Evolutionary conservation across 768 basidiomycete species (phyloP).

Genomic region (Lyophyllum semitale): DNA sequence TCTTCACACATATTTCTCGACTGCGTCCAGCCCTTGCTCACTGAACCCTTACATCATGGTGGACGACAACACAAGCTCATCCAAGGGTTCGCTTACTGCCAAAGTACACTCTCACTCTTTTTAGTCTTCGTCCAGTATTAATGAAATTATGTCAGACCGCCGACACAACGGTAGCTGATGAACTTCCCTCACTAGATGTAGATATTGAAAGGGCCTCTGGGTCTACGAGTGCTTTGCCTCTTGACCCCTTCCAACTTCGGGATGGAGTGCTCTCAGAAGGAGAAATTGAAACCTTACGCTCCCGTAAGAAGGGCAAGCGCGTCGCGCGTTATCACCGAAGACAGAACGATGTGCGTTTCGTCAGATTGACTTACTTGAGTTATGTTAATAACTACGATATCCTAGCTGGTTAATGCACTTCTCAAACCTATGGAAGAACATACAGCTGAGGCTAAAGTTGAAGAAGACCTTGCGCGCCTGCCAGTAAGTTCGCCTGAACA

Average conservation of each 20-base stretch:
- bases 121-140: conserved; percentile 4
- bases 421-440: conserved; percentile 92
- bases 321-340: conserved; percentile 67
- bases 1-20: conserved; percentile 22
- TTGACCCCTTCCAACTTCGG: conserved; percentile 72
- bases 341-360: conserved; percentile 66
- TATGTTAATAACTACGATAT: conserved; percentile 10
- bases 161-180: conserved; percentile 55
- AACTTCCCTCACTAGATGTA: conserved; percentile 36
- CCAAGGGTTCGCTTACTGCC: conserved; percentile 21
- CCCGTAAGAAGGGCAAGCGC: conserved; percentile 58
- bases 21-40: conserved; percentile 25
- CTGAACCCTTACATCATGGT: conserved; percentile 31
- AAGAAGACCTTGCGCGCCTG: conserved; percentile 66
- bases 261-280: conserved; percentile 61
- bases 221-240: conserved; percentile 30
- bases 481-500: conserved; percentile 46
- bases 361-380: background rate
- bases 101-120: conserved; percentile 25
- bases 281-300: conserved; percentile 64
- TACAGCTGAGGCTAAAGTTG: conserved; percentile 75
- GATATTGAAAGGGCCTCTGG: conserved; percentile 46
- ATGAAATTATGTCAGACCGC: conserved; percentile 34
- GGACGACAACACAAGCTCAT: conserved; percentile 31
- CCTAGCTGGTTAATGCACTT: conserved; percentile 80